Base-by-base conservation (phyloP, 2,329 filamentous ascomycete species). In the Paecilomyces sp. region DNA sequence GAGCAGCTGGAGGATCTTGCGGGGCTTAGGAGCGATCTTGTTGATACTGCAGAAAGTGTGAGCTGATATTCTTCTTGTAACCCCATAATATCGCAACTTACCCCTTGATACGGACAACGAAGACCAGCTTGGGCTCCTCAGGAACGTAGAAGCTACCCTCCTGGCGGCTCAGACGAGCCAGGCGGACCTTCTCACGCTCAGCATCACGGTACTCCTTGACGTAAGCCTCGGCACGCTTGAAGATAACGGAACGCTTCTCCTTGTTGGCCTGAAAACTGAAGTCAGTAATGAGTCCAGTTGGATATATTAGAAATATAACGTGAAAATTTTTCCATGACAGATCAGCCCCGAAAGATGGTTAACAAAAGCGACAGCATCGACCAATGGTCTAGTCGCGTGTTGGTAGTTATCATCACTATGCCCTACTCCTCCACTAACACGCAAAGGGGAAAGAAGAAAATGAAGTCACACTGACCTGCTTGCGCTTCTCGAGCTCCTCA, bases 181-280 rank as follows among this genome's bases (percentile, higher is more conserved):
- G 89, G 75, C 94, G 91, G 81, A 99, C 86, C 88, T 96, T 96
- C 89, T 99, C 94, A 73, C 92, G 92, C 89, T 99, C 94, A 61
- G 87, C 87, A 80, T 96, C 92, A 72, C 93, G 94, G 87, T 99
- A 99, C 85, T 99, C 94, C 86, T 96, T 93, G 74, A 99, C 92
- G 84, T 99, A 99, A 82, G 94, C 92, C 87, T 99, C 94, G 74
- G 94, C 94, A 81, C 94, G 92, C 88, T 97, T 96, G 91, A 99
- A 99, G 88, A 99, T 96, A 77, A 93, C 90, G 71, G 85, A 84
- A 76, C 94, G 92, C 90, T 97, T 99, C 85, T 96, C 89, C 88
- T 97, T 99, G 87, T 90, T 94, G 84, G 90, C 88, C 91, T 99
- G 72, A 75, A 57, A 24, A 64, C 62, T 63, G 56, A 60, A 61